Conservation (phyloP, 768 basidiomycete species). For the Piloderma croceum region DNA sequence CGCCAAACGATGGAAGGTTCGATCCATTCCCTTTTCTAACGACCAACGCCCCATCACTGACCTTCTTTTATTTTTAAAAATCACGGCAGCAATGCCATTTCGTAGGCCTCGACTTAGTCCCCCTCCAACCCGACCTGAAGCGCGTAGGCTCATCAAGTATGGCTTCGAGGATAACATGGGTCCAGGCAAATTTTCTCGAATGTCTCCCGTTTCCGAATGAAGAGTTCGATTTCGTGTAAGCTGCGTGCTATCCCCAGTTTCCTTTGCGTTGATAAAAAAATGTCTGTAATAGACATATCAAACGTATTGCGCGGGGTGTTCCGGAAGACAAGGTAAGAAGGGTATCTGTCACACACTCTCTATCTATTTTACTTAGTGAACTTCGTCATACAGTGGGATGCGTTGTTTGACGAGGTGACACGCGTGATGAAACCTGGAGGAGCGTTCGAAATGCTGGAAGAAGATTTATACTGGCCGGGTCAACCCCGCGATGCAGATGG, state of each 20-base stretch:
- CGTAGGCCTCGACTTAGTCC: slow-evolving; percentile 64
- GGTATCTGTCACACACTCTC: background rate
- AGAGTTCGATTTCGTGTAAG: slow-evolving; percentile 76
- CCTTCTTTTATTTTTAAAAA: slow-evolving; percentile 25
- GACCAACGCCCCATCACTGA: slow-evolving; percentile 3
- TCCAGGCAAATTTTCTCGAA: slow-evolving; percentile 63
- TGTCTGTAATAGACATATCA: slow-evolving; percentile 47
- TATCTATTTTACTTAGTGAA: slow-evolving; percentile 1
- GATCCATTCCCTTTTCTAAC: slow-evolving; percentile 10
- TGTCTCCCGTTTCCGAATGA: slow-evolving; percentile 63
- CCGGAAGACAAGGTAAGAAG: slow-evolving; percentile 63
- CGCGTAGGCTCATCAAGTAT: slow-evolving; percentile 54
- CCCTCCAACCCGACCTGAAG: slow-evolving; percentile 63
- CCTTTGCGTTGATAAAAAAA: slow-evolving; percentile 3
- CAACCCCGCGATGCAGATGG: slow-evolving; percentile 19
- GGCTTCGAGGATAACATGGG: slow-evolving; percentile 60
- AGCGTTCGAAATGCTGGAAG: slow-evolving; percentile 71
- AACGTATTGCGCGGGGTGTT: slow-evolving; percentile 66
- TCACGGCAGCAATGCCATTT: background rate
- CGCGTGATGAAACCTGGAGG: slow-evolving; percentile 72
- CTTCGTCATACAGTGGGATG: slow-evolving; percentile 49
- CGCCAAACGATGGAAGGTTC: slow-evolving; percentile 58
- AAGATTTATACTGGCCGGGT: slow-evolving; percentile 71
- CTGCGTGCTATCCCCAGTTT: slow-evolving; percentile 4
- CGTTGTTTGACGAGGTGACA: slow-evolving; percentile 59